Evolutionary conservation across 2,329 filamentous ascomycete species (phyloP).

Genomic region (Paraphaeosphaeria minitans): DNA sequence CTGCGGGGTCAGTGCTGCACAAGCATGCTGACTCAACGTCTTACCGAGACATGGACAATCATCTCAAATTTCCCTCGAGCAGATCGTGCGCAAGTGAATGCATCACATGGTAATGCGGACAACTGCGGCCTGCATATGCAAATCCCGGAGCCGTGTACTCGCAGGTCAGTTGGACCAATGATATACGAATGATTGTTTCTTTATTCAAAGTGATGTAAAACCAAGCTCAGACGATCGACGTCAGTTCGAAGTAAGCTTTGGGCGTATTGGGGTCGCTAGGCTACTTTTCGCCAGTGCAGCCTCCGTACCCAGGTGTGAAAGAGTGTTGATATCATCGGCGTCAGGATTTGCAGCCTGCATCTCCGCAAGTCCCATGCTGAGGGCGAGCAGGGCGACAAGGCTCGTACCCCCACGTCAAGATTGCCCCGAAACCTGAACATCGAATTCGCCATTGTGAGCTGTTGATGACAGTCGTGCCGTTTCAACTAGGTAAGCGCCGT

Average conservation of each 20-base stretch:
- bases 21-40: not conserved
- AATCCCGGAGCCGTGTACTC: not conserved
- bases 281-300: not conserved
- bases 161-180: not conserved
- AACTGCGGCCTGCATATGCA: too few relatives aligned
- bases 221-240: slow-evolving; percentile 11
- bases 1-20: too few relatives aligned
- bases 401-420: not conserved
- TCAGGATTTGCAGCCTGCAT: not conserved
- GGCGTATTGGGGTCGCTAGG: slow-evolving; percentile 1
- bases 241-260: not conserved
- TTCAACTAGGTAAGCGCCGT: not conserved
- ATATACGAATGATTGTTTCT: not conserved
- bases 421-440: not conserved
- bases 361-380: not conserved
- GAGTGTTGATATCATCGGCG: slow-evolving; percentile 1
- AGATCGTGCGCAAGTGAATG: not conserved
- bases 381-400: not conserved
- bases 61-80: not conserved
- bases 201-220: slow-evolving; percentile 8
- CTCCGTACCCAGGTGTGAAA: too few relatives aligned
- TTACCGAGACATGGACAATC: not conserved
- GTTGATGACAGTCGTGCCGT: not conserved
- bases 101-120: not conserved
- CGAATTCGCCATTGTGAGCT: not conserved